Percentiles rank a stretch among this genome's conserved stretches.
Conservation (phyloP, 345 rosid genomes). For the Draba incana region DNA sequence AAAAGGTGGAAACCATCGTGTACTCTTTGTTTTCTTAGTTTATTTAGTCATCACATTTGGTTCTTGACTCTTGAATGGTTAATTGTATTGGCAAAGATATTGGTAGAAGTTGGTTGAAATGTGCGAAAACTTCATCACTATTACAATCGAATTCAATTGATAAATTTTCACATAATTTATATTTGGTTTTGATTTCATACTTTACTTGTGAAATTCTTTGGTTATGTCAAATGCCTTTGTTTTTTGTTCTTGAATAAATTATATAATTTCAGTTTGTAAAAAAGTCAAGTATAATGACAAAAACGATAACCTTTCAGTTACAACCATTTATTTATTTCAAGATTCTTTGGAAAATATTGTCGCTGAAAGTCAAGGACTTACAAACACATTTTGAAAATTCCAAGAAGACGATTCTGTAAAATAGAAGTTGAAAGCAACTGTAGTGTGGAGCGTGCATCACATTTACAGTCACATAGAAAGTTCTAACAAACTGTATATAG, state of each 20-base stretch:
- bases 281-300: no score
- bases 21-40: no score
- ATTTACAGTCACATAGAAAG: slow-evolving; percentile 1
- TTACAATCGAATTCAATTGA: background rate
- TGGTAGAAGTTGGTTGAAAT: slow-evolving; percentile 1
- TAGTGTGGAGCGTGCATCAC: background rate
- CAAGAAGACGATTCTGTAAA: slow-evolving; percentile 3
- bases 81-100: background rate
- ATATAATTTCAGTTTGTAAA: no score
- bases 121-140: background rate
- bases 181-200: background rate
- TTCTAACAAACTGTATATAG: background rate
- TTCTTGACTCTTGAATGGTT: slow-evolving; percentile 6
- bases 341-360: slow-evolving; percentile 1
- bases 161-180: background rate
- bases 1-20: no score
- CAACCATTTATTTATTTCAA: background rate
- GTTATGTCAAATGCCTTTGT: background rate
- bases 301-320: background rate
- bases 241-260: no score
- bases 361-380: slow-evolving; percentile 20
- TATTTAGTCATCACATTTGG: background rate
- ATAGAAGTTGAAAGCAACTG: background rate
- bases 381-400: background rate
- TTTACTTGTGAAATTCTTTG: background rate